phyloP scores from a whole-genome alignment of 495 filamentous ascomycete species.

The Evernia prunastri region DNA sequence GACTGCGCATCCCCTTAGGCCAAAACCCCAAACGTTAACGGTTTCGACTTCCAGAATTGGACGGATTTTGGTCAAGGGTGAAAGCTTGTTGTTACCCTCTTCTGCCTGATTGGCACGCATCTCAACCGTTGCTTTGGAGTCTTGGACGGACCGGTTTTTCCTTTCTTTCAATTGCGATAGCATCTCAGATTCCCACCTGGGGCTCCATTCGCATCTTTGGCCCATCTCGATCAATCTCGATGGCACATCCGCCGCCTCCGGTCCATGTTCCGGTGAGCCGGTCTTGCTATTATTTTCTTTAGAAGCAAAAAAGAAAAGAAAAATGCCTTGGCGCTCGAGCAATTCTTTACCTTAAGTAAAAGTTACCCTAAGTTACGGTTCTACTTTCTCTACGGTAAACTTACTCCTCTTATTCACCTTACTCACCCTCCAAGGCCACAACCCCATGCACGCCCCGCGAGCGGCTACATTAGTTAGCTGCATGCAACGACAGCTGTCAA shows the following conservation, averaged over 20 bases:
- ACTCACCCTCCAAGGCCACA: no score
- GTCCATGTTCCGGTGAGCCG: not conserved
- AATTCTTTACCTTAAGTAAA: no score
- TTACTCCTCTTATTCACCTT: no score
- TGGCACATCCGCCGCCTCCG: not conserved
- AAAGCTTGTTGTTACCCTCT: not conserved
- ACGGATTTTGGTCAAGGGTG: not conserved
- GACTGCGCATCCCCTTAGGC: not conserved
- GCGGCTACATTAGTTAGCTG: not conserved
- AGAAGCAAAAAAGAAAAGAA: not conserved
- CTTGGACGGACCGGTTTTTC: slow-evolving; percentile 1
- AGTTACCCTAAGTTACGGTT: no score
- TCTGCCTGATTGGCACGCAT: not conserved
- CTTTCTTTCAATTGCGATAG: not conserved
- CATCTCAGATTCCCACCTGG: slow-evolving; percentile 3
- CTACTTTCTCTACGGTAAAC: no score
- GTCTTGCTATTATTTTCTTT: no score
- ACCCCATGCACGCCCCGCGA: not conserved
- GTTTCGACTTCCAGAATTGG: not conserved
- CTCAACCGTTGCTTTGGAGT: no score
- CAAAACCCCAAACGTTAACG: not conserved
- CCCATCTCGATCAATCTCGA: slow-evolving; percentile 12
- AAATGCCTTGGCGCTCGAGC: slow-evolving; percentile 5
- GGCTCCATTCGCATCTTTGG: not conserved
- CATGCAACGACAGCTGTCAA: slow-evolving; percentile 8